A percentile compares a stretch with the other conserved stretches of the same genome.
These are phyloP conservation scores for Tothia fuscella DNA, from an alignment of 2,329 filamentous ascomycete species.

Conservation along the genomic window DNA sequence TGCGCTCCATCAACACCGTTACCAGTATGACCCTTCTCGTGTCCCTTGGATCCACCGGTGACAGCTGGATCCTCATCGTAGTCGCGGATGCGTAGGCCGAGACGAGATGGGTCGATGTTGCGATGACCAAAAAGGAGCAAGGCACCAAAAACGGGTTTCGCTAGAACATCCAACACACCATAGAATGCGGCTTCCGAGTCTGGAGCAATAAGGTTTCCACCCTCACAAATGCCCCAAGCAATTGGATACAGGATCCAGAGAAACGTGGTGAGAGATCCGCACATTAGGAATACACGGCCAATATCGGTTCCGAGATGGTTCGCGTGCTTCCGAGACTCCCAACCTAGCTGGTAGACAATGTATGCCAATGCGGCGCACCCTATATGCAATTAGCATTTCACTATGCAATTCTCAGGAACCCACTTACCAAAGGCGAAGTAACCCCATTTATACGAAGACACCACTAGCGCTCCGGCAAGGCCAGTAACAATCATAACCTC, in stretches of 20 bases:
- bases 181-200: constrained; percentile 60
- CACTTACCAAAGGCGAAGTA: constrained; percentile 44
- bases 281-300: constrained; percentile 40
- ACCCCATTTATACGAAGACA: constrained; percentile 54
- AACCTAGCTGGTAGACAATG: constrained; percentile 47
- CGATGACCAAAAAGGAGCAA: constrained; percentile 51
- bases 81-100: constrained; percentile 42
- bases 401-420: neutral
- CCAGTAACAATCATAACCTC: constrained; percentile 57
- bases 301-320: constrained; percentile 41
- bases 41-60: constrained; percentile 14
- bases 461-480: constrained; percentile 52
- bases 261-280: constrained; percentile 46
- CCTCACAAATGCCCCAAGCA: constrained; percentile 51
- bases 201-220: constrained; percentile 52
- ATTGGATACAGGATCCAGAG: constrained; percentile 56
- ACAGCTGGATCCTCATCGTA: constrained; percentile 31
- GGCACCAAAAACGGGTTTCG: constrained; percentile 52
- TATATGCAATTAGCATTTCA: neutral
- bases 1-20: constrained; percentile 2
- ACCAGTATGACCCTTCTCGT: constrained; percentile 9
- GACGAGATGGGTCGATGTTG: constrained; percentile 44
- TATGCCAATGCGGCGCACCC: constrained; percentile 40
- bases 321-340: constrained; percentile 46
- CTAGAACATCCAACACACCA: constrained; percentile 51